Conservation (phyloP, 2,329 filamentous ascomycete species). For the Pseudofabraea citricarpa region DNA sequence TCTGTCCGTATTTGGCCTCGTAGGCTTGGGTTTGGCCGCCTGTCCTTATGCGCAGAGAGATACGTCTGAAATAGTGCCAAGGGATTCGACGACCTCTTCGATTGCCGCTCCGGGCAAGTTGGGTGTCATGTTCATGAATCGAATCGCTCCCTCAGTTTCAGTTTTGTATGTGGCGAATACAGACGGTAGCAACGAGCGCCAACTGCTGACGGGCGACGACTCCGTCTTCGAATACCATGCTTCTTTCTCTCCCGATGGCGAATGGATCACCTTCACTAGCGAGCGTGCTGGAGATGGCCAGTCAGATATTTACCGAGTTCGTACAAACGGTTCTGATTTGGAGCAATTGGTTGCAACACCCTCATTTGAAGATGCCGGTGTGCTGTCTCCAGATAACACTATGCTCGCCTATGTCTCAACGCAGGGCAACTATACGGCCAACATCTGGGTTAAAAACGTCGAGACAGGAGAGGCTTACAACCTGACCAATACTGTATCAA, state of each 20-base stretch:
- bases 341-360: conserved; percentile 29
- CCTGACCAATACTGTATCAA: conserved; percentile 29
- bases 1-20: not conserved
- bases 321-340: conserved; percentile 30
- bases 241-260: conserved; percentile 31
- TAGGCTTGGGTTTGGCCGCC: not conserved
- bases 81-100: not conserved
- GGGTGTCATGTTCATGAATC: conserved; percentile 29
- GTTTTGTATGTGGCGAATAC: conserved; percentile 29
- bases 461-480: conserved; percentile 28
- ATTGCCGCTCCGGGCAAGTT: conserved; percentile 1
- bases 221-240: conserved; percentile 34
- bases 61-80: not conserved
- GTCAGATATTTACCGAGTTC: conserved; percentile 35
- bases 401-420: conserved; percentile 36
- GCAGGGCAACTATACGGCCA: conserved; percentile 28
- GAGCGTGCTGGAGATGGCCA: conserved; percentile 36
- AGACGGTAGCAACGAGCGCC: conserved; percentile 33
- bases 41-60: not conserved
- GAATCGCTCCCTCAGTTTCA: conserved; percentile 29
- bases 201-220: conserved; percentile 25
- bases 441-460: conserved; percentile 36
- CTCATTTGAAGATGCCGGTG: conserved; percentile 32
- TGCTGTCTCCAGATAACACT: conserved; percentile 33
- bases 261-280: conserved; percentile 35